Conservation (phyloP, 2,329 filamentous ascomycete genomes). For the Penicillium sp. region DNA sequence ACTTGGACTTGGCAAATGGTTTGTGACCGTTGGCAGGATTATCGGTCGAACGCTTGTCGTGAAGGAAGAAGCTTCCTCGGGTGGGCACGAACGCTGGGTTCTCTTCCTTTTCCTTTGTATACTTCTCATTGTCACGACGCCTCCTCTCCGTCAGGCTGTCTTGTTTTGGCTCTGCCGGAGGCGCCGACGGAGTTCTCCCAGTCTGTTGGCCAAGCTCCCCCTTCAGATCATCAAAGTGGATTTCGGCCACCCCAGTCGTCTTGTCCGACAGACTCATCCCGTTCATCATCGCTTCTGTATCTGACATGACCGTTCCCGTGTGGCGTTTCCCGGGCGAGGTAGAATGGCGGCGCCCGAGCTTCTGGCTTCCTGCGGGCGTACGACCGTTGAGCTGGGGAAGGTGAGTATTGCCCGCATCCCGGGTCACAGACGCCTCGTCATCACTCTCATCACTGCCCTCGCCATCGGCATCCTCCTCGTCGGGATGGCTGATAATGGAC, state of each 20-base stretch:
- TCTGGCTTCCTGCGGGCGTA: too few species aligned
- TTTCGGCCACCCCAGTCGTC: conserved; percentile 29
- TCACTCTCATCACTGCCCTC: conserved; percentile 52
- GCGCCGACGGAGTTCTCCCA: conserved; percentile 35
- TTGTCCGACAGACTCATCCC: conserved; percentile 45
- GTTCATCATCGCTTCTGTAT: conserved; percentile 56
- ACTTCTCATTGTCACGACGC: conserved; percentile 81
- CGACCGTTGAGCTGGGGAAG: conserved; percentile 26
- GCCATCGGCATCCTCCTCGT: conserved; percentile 52
- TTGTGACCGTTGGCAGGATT: conserved; percentile 74
- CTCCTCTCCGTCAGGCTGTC: conserved; percentile 60
- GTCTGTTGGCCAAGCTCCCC: conserved; percentile 20
- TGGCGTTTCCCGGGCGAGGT: conserved; percentile 27
- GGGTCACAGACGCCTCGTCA: conserved; percentile 35
- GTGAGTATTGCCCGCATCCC: conserved; percentile 17
- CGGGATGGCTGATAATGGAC: conserved; percentile 49
- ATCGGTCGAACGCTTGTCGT: conserved; percentile 78
- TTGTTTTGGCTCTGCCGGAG: conserved; percentile 33
- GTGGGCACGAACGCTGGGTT: conserved; percentile 92
- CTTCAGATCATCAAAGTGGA: conserved; percentile 45
- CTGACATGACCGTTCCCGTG: conserved; percentile 39
- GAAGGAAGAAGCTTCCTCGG: conserved; percentile 90
- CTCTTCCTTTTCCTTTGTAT: conserved; percentile 75
- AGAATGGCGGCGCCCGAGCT: too few species aligned
- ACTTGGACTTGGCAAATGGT: conserved; percentile 52